A percentile compares a stretch with the other conserved stretches of the same genome.
Evolutionary conservation across 805 yeast species (phyloP).

Genomic region (Grigorovia yakushimaensis): DNA sequence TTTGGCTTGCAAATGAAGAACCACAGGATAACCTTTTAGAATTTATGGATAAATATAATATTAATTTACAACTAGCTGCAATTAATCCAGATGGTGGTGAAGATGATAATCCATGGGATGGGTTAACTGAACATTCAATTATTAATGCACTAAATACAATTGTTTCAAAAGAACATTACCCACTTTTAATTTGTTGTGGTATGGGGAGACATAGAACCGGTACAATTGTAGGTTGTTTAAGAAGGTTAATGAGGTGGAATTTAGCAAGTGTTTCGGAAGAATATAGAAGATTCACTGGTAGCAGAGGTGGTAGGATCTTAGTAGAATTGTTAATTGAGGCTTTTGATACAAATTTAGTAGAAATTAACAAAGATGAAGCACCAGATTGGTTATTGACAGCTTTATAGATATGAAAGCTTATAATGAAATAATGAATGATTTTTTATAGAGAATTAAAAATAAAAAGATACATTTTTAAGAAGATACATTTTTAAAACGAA

Average conservation of each 20-base stretch:
- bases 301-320: constrained; percentile 82
- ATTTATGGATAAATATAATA: constrained; percentile 64
- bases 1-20: constrained; percentile 94
- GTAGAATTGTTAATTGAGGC: constrained; percentile 83
- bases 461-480: no score
- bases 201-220: constrained; percentile 99
- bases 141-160: constrained; percentile 70
- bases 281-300: constrained; percentile 86
- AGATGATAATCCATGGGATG: constrained; percentile 89
- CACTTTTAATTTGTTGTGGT: constrained; percentile 87
- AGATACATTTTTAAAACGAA: no score
- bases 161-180: constrained; percentile 63
- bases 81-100: constrained; percentile 64
- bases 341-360: constrained; percentile 25
- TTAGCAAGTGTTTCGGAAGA: constrained; percentile 88
- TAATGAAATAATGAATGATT: no score
- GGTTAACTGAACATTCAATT: constrained; percentile 74
- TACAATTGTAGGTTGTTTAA: constrained; percentile 86
- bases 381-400: constrained; percentile 27
- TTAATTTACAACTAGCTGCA: constrained; percentile 75
- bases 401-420: constrained; percentile 1
- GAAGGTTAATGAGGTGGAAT: constrained; percentile 96
- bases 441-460: no score
- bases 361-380: constrained; percentile 22
- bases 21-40: constrained; percentile 82